Evolutionary conservation across 179 eudicot genomes (phyloP), one percentile per base, ranked within the genome.

Genomic region (Silene noctiflora): DNA sequence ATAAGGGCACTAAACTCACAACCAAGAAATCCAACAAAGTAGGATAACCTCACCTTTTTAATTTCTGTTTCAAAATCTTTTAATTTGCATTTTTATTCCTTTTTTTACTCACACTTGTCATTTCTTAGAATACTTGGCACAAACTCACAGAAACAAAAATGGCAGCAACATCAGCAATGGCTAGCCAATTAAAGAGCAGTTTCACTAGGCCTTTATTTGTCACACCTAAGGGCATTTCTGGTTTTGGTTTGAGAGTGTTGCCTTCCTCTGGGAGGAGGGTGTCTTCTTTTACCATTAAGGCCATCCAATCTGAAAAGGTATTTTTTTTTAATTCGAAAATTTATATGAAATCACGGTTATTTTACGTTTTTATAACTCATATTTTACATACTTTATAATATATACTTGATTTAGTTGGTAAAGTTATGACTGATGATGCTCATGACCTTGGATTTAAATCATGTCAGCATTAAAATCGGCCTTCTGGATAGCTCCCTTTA

Each of bases 251-350:
- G 71, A 86, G 86, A 81, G 77, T 74, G 11, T 82, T 87, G 42
- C 94, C 94, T 72, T 84, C 81, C 31, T 2, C 67, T 17, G 74
- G 77, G 71, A 75, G 77, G 71, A 87, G 89, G 53, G 58, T 55
- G 46, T 16, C 86, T 71, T 80, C 86, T 56, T 89, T 89, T 83
- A 85, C 91, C 80, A 55, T 91, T 81, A 89, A 80, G 77, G 97
- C 98, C 33, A 25, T 93, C 80, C 90, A 89, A 75, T 48, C 95
- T 13, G 91, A 93, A 4, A 93, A 93, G 97, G 98, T 93, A 75
- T 14, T 51, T 51, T 51, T 51, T 14, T 2, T 51, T 2, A 4
- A 0, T 14, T 0, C 58, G 2, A 11, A 51, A 51, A 51, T 14
- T 51, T 51, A 51, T 51, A 51, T 12, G n/a, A 51, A 19, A n/a